A percentile compares a stretch with the other conserved stretches of the same genome.
phyloP scores from a whole-genome alignment of 225 moss, liverwort and hornwort genomes.

The Straminergon stramineum region DNA sequence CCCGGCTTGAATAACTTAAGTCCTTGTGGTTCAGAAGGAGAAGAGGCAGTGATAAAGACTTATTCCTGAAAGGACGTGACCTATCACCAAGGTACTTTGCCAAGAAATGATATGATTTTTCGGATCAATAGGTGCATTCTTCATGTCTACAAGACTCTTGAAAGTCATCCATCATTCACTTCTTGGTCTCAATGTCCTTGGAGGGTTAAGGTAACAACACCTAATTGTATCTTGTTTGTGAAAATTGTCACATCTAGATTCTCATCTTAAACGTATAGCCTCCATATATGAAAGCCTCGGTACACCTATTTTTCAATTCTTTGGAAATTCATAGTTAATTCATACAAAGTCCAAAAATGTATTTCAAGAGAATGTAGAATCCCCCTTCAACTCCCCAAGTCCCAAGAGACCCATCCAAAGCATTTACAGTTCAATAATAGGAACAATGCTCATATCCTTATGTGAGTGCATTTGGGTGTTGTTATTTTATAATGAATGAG shows the following conservation, averaged over 20 bases:
- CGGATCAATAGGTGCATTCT: too few species aligned
- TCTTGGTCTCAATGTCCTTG: rapidly evolving
- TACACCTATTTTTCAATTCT: neutral
- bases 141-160: rapidly evolving
- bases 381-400: neutral
- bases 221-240: neutral
- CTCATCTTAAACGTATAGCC: neutral
- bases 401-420: neutral
- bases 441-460: neutral
- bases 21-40: neutral
- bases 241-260: neutral
- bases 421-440: neutral
- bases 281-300: neutral
- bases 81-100: neutral
- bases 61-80: neutral
- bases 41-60: neutral
- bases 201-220: neutral
- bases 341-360: rapidly evolving
- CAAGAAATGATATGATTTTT: neutral
- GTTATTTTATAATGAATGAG: neutral
- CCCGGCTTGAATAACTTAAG: neutral
- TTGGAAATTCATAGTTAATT: neutral
- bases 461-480: neutral
- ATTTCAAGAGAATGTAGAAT: neutral
- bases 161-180: neutral